Base-by-base conservation (phyloP, 495 filamentous ascomycete species). In the Xylaria bambusicola region DNA sequence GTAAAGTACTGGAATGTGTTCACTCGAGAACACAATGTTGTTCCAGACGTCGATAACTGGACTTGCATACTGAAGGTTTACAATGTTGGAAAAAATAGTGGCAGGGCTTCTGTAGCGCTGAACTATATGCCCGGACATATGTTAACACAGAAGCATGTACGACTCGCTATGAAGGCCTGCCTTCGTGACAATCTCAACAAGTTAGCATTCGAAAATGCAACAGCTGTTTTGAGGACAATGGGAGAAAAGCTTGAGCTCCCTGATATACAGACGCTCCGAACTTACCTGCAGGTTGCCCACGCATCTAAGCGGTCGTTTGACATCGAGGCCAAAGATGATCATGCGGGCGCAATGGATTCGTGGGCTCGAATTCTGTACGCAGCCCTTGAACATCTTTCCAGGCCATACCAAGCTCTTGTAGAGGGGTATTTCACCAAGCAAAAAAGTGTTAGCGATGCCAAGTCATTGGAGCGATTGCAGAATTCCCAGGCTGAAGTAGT, bases 1-100 rank as follows among this genome's bases (percentile, higher is more conserved):
- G 69, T 73, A 26, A 74, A 76, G 13, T 97, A 97, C 74, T 96
- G 91, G 92, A 70, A 85, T 8, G 65, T 86, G 10, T 74, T 97
- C 59, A 91, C 88, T 0, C 64, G 67, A 0, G 29, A 67, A 2
- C 73, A 83, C 65, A 68, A 65, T 21, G 70, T 97, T 56, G 61
- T 74, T 3, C 92, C 93, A 5, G 94, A 98, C 70, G 51, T 73
- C 9, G 75, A 83, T 21, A 89, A 90, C 64, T 87, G 82, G 72
- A 74, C 86, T 64, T 69, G 73, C 50, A 88, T 87, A 62, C 78
- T 97, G 35, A 82, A 84, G 40, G 73, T 89, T 24, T 78, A 96
- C n/a, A 83, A 84, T 10, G 49, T 78, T 13, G 82, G 79, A 41
- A 86, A 87, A 42, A 78, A 85, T 42, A 88, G 84, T 62, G 75